Conservation (phyloP, 2,329 filamentous ascomycete species). For the Phialophora verrucosa region DNA sequence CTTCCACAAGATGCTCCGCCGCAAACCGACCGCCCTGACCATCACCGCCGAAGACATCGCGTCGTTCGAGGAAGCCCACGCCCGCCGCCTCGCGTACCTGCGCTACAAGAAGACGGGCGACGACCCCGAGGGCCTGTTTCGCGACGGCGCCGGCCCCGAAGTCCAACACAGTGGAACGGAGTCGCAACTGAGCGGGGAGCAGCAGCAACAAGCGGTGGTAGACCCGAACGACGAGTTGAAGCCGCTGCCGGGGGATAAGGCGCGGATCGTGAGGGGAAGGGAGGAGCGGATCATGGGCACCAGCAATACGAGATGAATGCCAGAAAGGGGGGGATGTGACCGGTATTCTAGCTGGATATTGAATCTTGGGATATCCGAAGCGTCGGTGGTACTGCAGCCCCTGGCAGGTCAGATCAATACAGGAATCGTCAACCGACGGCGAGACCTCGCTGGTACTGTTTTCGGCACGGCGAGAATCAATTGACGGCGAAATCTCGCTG, state of each 20-base stretch:
- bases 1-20: conserved; percentile 50
- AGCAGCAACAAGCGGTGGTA: conserved; percentile 36
- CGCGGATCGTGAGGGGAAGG: conserved; percentile 53
- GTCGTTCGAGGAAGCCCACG: conserved; percentile 51
- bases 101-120: conserved; percentile 38
- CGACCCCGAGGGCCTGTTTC: conserved; percentile 38
- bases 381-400: no score
- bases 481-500: neutral
- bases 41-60: conserved; percentile 56
- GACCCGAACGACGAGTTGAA: conserved; percentile 59
- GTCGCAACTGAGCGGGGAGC: conserved; percentile 25
- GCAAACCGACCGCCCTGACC: conserved; percentile 58
- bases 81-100: conserved; percentile 34
- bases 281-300: conserved; percentile 51
- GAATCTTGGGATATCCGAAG: neutral
- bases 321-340: neutral
- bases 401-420: neutral
- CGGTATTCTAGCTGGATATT: neutral
- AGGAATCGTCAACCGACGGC: neutral
- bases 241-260: conserved; percentile 56
- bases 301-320: neutral
- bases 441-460: neutral
- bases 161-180: conserved; percentile 7
- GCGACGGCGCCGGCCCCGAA: conserved; percentile 15
- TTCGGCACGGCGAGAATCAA: no score